phyloP scores from a whole-genome alignment of 1,284 basidiomycete species.

The Rhodotorula sp. region DNA sequence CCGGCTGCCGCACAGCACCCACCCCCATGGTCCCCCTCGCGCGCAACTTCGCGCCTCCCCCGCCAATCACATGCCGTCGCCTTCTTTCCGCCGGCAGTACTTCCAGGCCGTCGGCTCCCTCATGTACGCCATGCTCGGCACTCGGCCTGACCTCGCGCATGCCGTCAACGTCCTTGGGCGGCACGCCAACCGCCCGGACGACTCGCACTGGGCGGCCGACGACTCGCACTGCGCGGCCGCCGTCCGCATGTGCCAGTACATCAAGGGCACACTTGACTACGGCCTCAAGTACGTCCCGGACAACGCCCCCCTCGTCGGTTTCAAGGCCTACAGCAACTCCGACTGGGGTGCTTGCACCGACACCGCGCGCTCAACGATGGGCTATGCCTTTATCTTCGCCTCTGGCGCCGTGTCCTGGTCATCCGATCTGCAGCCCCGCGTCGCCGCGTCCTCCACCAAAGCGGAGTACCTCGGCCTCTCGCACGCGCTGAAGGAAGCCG shows the following conservation, averaged over 20 bases:
- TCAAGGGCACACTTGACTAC: constrained; percentile 46
- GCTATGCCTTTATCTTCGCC: no score
- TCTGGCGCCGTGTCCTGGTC: no score
- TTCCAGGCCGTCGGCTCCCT: constrained; percentile 45
- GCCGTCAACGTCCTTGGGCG: constrained; percentile 48
- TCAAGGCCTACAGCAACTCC: constrained; percentile 17
- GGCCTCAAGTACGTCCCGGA: constrained; percentile 33
- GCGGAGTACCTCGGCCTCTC: no score
- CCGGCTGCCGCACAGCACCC: constrained; percentile 50
- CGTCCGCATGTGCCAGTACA: constrained; percentile 49
- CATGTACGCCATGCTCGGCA: constrained; percentile 49
- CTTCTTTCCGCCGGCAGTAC: constrained; percentile 2
- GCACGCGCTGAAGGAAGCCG: no score
- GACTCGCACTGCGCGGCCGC: constrained; percentile 45
- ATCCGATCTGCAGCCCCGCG: no score
- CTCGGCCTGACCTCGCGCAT: constrained; percentile 50
- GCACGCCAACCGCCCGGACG: constrained; percentile 45
- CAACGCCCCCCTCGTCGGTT: constrained; percentile 7
- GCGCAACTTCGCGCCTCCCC: background rate
- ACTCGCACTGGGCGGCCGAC: constrained; percentile 44
- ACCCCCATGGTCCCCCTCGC: constrained; percentile 33
- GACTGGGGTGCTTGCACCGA: no score
- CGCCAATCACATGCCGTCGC: background rate
- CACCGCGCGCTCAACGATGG: no score
- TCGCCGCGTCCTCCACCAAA: no score